A percentile compares a stretch with the other conserved stretches of the same genome.
Conservation (phyloP, 2,329 filamentous ascomycete species). For the Aspergillus sp. region DNA sequence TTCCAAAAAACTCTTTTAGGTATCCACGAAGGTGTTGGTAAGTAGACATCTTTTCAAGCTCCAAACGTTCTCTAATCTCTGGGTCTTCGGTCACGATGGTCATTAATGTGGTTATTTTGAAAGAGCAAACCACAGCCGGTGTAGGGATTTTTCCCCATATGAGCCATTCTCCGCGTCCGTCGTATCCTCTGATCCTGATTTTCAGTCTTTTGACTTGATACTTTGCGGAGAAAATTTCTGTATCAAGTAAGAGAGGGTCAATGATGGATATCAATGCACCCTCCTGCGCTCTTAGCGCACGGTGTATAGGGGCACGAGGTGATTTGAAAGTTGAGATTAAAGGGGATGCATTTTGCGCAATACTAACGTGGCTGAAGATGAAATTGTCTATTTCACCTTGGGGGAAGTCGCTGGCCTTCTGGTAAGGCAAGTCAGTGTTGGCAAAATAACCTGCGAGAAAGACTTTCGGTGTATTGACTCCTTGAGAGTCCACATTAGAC, state of each 20-base stretch:
- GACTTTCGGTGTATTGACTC: slow-evolving; percentile 19
- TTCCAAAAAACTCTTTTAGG: slow-evolving; percentile 12
- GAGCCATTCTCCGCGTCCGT: slow-evolving; percentile 26
- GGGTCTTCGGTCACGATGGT: slow-evolving; percentile 7
- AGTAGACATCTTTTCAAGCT: slow-evolving; percentile 14
- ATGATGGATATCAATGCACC: slow-evolving; percentile 25
- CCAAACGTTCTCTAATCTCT: slow-evolving; percentile 22
- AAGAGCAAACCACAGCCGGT: slow-evolving; percentile 22
- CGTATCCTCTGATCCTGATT: slow-evolving; percentile 16
- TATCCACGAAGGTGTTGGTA: neutral
- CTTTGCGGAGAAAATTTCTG: slow-evolving; percentile 21
- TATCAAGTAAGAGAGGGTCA: slow-evolving; percentile 20
- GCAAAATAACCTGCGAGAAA: slow-evolving; percentile 25
- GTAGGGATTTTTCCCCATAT: slow-evolving; percentile 28
- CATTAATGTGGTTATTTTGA: slow-evolving; percentile 19
- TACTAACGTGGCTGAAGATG: slow-evolving; percentile 21
- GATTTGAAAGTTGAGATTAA: slow-evolving; percentile 29
- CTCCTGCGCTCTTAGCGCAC: slow-evolving; percentile 18
- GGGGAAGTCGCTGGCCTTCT: slow-evolving; percentile 7
- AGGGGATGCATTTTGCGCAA: slow-evolving; percentile 14
- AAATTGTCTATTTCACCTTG: slow-evolving; percentile 13
- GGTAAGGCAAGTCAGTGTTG: slow-evolving; percentile 3
- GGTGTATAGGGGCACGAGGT: slow-evolving; percentile 26
- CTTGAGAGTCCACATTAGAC: slow-evolving; percentile 25
- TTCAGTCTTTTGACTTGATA: slow-evolving; percentile 16